Conservation (phyloP, 208 protist species). For the Crithidia brevicula region DNA sequence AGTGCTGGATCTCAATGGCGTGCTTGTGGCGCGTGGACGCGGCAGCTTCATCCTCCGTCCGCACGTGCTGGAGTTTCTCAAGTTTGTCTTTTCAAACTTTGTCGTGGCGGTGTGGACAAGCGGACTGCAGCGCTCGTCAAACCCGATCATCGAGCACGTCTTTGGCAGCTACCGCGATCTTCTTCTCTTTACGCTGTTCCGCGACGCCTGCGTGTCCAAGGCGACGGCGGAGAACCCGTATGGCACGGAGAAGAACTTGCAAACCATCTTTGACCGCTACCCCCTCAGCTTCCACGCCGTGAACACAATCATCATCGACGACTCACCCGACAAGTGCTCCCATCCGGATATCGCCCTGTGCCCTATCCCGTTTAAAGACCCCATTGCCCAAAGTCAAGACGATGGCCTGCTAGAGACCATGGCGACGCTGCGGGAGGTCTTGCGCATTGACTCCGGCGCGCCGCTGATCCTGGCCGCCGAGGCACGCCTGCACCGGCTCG, state of each 20-base stretch:
- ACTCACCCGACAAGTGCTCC: conserved; percentile 90
- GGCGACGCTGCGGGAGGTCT: conserved; percentile 76
- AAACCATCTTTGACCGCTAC: conserved; percentile 82
- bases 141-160: conserved; percentile 87
- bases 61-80: conserved; percentile 75
- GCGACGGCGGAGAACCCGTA: conserved; percentile 71
- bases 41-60: conserved; percentile 78
- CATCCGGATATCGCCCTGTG: conserved; percentile 91
- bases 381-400: conserved; percentile 60
- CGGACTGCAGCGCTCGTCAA: conserved; percentile 81
- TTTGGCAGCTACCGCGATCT: conserved; percentile 79
- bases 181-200: conserved; percentile 83
- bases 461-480: conserved; percentile 80
- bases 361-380: conserved; percentile 82
- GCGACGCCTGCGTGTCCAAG: conserved; percentile 63
- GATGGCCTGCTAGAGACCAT: conserved; percentile 69
- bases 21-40: conserved; percentile 78
- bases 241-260: conserved; percentile 88
- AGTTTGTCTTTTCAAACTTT: conserved; percentile 89
- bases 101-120: conserved; percentile 92
- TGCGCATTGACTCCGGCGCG: conserved; percentile 59
- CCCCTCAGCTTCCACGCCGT: conserved; percentile 86
- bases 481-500: conserved; percentile 49
- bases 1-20: conserved; percentile 90
- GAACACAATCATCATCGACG: conserved; percentile 93